Conservation (phyloP, 257 asterid genomes). For the Lycium ferocissimum region DNA sequence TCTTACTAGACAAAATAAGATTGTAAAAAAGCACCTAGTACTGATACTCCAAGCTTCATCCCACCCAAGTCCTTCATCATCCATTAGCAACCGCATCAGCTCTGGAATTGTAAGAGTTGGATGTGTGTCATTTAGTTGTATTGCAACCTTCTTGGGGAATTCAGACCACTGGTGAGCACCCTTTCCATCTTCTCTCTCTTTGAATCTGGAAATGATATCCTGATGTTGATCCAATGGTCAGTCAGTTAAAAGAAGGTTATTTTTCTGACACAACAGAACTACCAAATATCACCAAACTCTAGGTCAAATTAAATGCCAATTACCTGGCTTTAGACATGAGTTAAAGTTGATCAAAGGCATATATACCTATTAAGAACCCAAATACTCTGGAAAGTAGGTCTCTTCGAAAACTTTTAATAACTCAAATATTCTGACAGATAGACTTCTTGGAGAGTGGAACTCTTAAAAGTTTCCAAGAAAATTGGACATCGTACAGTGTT, state of each 20-base stretch:
- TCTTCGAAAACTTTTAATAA: neutral
- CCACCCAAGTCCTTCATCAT: slow-evolving; percentile 95
- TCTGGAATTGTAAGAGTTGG: slow-evolving; percentile 98
- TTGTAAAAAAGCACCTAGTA: slow-evolving; percentile 59
- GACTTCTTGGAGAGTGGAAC: neutral
- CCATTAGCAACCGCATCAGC: slow-evolving; percentile 96
- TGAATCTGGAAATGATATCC: slow-evolving; percentile 92
- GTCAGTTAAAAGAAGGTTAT: slow-evolving; percentile 15
- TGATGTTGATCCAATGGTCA: slow-evolving; percentile 39
- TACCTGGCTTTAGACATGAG: neutral
- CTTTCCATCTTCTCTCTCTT: slow-evolving; percentile 69
- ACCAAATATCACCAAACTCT: slow-evolving; percentile 16
- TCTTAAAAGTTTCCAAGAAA: neutral
- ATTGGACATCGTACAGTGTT: neutral
- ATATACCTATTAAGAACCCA: neutral
- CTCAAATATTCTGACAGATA: neutral
- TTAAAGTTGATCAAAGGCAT: slow-evolving; percentile 20
- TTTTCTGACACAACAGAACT: slow-evolving; percentile 16
- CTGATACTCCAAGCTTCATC: slow-evolving; percentile 98
- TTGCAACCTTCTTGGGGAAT: slow-evolving; percentile 92
- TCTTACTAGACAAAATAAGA: slow-evolving; percentile 31
- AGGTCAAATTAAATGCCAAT: slow-evolving; percentile 9
- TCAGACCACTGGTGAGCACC: slow-evolving; percentile 71
- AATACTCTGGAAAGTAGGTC: slow-evolving; percentile 7
- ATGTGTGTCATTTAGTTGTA: slow-evolving; percentile 97